These are phyloP conservation scores for Termitomyces heimii DNA, from an alignment of 768 basidiomycete species.

Conservation along the genomic window DNA sequence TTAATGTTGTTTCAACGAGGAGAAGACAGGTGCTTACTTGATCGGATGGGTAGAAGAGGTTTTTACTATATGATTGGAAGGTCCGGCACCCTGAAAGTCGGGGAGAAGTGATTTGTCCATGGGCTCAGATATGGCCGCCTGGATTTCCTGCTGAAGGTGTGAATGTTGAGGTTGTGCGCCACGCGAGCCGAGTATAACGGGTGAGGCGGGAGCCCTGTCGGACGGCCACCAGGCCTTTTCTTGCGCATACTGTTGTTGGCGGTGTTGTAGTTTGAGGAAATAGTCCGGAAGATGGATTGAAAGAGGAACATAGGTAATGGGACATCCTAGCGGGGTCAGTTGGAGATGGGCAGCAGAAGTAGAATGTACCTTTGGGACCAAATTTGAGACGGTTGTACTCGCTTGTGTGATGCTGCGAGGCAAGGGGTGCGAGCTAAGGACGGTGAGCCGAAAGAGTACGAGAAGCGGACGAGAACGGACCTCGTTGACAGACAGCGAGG, in stretches of 20 bases:
- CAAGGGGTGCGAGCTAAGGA: constrained; percentile 46
- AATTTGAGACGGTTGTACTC: constrained; percentile 68
- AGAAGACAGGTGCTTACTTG: constrained; percentile 47
- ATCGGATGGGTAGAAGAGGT: constrained; percentile 82
- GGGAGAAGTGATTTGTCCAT: constrained; percentile 14
- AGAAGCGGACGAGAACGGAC: neutral
- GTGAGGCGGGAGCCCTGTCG: constrained; percentile 11
- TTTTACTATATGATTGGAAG: constrained; percentile 35
- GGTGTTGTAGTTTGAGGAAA: constrained; percentile 43
- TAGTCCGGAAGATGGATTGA: constrained; percentile 58
- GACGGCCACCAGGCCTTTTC: constrained; percentile 47
- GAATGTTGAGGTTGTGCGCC: constrained; percentile 15
- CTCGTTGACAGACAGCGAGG: neutral
- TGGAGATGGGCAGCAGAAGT: neutral
- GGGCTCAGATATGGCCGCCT: constrained; percentile 47
- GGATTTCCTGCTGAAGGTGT: constrained; percentile 42
- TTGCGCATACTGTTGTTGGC: constrained; percentile 37
- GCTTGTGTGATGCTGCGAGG: constrained; percentile 71
- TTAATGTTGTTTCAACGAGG: neutral
- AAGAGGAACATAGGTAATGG: constrained; percentile 54
- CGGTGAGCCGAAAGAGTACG: neutral
- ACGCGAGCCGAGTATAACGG: constrained; percentile 24
- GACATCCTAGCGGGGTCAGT: constrained; percentile 37
- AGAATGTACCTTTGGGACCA: constrained; percentile 33
- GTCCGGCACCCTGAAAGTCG: neutral